Evolutionary conservation across 2,329 filamentous ascomycete genomes (phyloP), one percentile per base, ranked within the genome.

Genomic region (Alternaria sp.): DNA sequence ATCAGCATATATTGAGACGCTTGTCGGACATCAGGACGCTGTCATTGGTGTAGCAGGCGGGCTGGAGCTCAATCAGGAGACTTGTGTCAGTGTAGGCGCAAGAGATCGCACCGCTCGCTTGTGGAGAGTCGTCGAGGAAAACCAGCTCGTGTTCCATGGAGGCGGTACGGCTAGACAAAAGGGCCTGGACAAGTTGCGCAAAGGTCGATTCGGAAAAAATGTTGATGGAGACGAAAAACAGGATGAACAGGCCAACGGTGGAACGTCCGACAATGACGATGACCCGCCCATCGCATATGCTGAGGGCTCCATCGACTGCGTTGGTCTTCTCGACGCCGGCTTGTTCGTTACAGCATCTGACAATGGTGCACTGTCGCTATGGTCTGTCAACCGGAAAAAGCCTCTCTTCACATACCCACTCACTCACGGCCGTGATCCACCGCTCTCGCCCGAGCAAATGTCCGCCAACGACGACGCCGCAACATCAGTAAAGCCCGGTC

Each of bases 121-220:
- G 69, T 99, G 95, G 95, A 97, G 97, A 80, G 94, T 99, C 2
- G 89, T 92, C 5, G 95, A 99, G 72, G 94, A 99, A 81, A 92
- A 91, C 2, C 95, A 99, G 77, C 87, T 99, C 7, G 94, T 98
- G 2, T 99, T 98, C 80, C 90, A 94, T 49, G 94, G 94, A 59
- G 93, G 93, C 64, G 91, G 89, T 16, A 74, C 72, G n/a, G 74
- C 72, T 34, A 65, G 71, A 50, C 75, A 78, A 50, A 79, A 80
- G 43, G 80, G 81, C 10, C 65, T 75, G 62, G 75, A 78, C 34
- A 77, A 77, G 59, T 57, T 78, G 48, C 69, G 73, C 30, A 78
- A 74, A 60, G 74, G 71, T 20, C 74, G 73, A 18, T 78, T 78
- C 56, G 76, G 74, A 38, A 75, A 67, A 43, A 72, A 69, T n/a